Evolutionary conservation across 345 rosid genomes (phyloP), one percentile per base, ranked within the genome.

Genomic region (Gynandropsis gynandra): DNA sequence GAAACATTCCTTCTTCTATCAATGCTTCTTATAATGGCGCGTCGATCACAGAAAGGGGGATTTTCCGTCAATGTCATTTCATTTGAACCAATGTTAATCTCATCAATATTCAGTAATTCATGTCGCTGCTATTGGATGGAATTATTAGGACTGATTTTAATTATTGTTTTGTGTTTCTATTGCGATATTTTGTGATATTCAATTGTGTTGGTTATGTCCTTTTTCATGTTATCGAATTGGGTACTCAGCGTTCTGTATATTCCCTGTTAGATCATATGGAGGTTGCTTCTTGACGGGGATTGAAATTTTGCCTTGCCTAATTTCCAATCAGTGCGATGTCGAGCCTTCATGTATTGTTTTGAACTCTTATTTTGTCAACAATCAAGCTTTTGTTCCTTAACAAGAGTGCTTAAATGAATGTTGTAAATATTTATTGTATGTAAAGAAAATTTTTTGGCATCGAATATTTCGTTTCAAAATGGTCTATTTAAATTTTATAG

Each of bases 271-370:
- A 74, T 74, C 62, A 42, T 65, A 60, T 53, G 59, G 46, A 64
- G 42, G 62, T 71, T 67, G 57, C 55, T 59, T 73, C 65, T 40
- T 59, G 34, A 60, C 67, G 34, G 49, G 79, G 90, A 76, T 85
- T 82, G 83, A 68, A 52, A 65, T 76, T 64, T 76, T 69, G 73
- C 77, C 65, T 64, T 70, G 44, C 16, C 67, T 66, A 55, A 61
- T 75, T 76, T 75, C 78, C 74, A 70, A 61, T 41, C 46, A 47
- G 37, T 75, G 72, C 84, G 69, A 90, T 90, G 98, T 90, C 96
- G 63, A 89, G 92, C 58, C 85, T 83, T 65, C 89, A 90, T 80
- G 98, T 90, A 87, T 42, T 42, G 56, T 59, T 16, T 39, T 58
- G 9, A 47, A 51, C 67, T 47, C 13, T 18, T 38, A 15, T 32